Evolutionary conservation across 2,329 filamentous ascomycete species (phyloP).

Genomic region (Penicillium occitanis): DNA sequence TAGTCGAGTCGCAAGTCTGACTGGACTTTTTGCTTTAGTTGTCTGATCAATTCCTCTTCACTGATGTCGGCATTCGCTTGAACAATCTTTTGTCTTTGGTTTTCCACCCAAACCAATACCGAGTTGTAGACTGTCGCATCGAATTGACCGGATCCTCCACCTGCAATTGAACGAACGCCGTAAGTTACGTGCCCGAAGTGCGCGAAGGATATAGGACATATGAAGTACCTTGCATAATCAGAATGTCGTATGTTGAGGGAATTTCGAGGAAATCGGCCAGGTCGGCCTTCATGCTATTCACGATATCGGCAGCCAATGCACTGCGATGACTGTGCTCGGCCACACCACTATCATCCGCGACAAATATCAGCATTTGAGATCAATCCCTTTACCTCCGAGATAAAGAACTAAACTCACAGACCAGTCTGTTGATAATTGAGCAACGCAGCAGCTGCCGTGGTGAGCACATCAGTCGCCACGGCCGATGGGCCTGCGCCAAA

Average conservation of each 20-base stretch:
- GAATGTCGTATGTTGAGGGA: conserved; percentile 79
- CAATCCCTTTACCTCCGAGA: neutral
- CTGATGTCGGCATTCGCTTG: conserved; percentile 33
- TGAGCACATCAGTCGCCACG: conserved; percentile 77
- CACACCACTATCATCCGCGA: conserved; percentile 54
- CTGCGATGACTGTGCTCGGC: conserved; percentile 91
- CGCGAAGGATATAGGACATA: too few relatives aligned
- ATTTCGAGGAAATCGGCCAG: conserved; percentile 75
- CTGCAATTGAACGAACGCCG: conserved; percentile 32
- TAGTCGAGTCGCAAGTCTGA: conserved; percentile 81
- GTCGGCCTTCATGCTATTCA: conserved; percentile 73
- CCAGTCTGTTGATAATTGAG: conserved; percentile 79
- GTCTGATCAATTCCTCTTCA: conserved; percentile 55
- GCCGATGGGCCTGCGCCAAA: conserved; percentile 90
- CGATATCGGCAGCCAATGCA: conserved; percentile 71
- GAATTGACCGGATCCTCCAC: conserved; percentile 83
- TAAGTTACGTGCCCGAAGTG: neutral
- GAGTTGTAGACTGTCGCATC: conserved; percentile 81
- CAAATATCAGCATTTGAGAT: neutral
- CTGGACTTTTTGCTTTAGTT: conserved; percentile 64
- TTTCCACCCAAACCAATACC: conserved; percentile 76
- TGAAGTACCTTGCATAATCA: conserved; percentile 70
- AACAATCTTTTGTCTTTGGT: conserved; percentile 58
- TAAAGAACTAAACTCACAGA: conserved; percentile 42
- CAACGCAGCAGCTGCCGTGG: conserved; percentile 72